Evolutionary conservation across 768 basidiomycete species (phyloP).

Genomic region (Agrocybe pediades): DNA sequence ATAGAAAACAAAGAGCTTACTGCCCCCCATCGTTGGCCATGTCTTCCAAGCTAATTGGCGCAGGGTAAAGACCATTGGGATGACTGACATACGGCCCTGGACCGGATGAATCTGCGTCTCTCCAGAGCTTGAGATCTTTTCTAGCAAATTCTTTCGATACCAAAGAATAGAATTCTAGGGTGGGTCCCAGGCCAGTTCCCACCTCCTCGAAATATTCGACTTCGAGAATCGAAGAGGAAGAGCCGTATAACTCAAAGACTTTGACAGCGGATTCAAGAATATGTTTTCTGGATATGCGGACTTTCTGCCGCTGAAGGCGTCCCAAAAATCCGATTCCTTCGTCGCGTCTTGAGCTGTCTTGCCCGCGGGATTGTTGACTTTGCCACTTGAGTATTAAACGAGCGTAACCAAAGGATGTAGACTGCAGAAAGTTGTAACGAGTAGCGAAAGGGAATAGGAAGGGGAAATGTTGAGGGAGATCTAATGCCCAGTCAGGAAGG

Average conservation of each 20-base stretch:
- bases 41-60: conserved; percentile 74
- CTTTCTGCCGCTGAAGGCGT: conserved; percentile 92
- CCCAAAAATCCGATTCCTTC: conserved; percentile 93
- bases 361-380: conserved; percentile 78
- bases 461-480: conserved; percentile 94
- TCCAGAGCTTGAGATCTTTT: conserved; percentile 88
- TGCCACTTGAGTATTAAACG: conserved; percentile 95
- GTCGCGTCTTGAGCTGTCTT: conserved; percentile 80
- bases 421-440: conserved; percentile 95
- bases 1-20: conserved; percentile 43
- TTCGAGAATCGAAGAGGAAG: conserved; percentile 90
- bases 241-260: conserved; percentile 95
- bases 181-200: conserved; percentile 95
- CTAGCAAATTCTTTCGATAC: conserved; percentile 95
- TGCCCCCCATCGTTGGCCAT: conserved; percentile 72
- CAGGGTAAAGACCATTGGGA: conserved; percentile 85
- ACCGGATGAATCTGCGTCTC: conserved; percentile 72
- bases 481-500: conserved; percentile 95
- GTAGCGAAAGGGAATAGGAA: conserved; percentile 99
- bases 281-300: conserved; percentile 92
- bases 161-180: conserved; percentile 97
- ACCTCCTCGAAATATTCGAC: conserved; percentile 99
- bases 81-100: conserved; percentile 78
- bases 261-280: conserved; percentile 96
- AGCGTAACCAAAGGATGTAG: conserved; percentile 96